Evolutionary conservation across 1,139 yeast species (phyloP).

Genomic region (Candida tropicalis): DNA sequence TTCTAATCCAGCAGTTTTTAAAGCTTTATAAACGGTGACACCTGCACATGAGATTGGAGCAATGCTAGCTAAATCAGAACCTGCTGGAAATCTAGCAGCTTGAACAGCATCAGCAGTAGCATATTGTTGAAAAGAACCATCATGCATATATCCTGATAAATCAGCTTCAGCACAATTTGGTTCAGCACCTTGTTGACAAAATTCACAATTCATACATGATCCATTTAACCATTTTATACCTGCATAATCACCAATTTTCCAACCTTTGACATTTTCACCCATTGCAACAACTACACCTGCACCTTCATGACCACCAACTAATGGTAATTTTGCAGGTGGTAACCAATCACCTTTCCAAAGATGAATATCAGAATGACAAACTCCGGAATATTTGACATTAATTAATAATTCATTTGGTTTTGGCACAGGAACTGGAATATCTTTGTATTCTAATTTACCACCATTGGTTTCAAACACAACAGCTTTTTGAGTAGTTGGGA

Average conservation of each 20-base stretch:
- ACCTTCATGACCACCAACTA: slow-evolving; percentile 85
- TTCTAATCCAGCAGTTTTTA: slow-evolving; percentile 44
- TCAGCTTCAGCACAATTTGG: slow-evolving; percentile 70
- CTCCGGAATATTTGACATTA: slow-evolving; percentile 75
- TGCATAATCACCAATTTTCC: slow-evolving; percentile 70
- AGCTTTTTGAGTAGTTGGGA: slow-evolving; percentile 43
- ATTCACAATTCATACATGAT: slow-evolving; percentile 70
- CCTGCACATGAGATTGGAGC: slow-evolving; percentile 86
- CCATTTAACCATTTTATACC: slow-evolving; percentile 80
- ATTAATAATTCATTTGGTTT: slow-evolving; percentile 67
- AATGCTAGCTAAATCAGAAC: slow-evolving; percentile 69
- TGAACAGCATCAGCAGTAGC: slow-evolving; percentile 85
- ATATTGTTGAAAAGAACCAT: slow-evolving; percentile 79
- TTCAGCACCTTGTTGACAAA: slow-evolving; percentile 64
- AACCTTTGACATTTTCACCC: slow-evolving; percentile 66
- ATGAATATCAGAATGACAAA: slow-evolving; percentile 77
- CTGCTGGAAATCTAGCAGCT: slow-evolving; percentile 75
- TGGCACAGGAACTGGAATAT: slow-evolving; percentile 69
- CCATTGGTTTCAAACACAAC: slow-evolving; percentile 40
- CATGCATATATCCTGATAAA: slow-evolving; percentile 75
- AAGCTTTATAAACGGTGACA: slow-evolving; percentile 58
- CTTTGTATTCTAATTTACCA: slow-evolving; percentile 56
- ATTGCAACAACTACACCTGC: slow-evolving; percentile 77
- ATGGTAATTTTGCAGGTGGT: slow-evolving; percentile 61
- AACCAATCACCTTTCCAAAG: slow-evolving; percentile 88